Evolutionary conservation across 192 early-diverging fungal genomes (phyloP), one percentile per base, ranked within the genome.

Genomic region (Entomortierella chlamydospora): DNA sequence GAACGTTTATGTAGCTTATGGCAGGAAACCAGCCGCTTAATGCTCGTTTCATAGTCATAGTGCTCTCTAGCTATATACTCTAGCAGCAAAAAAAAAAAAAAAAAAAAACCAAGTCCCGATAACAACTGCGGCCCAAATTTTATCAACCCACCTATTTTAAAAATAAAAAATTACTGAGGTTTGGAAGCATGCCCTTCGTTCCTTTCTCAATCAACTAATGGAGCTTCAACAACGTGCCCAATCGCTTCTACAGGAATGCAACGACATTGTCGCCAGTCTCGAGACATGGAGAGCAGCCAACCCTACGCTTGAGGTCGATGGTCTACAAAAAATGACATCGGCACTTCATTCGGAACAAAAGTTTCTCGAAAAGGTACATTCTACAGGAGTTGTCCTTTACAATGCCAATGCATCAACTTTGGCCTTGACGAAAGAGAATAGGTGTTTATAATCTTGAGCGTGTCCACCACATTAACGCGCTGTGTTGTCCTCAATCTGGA

Each of bases 171-270:
- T n/a, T n/a, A n/a, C n/a, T n/a, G n/a, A n/a, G n/a, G n/a, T n/a
- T n/a, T n/a, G n/a, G n/a, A n/a, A n/a, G n/a, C n/a, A n/a, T n/a
- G n/a, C n/a, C n/a, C 34, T 37, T 4, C 34, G 34, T 37, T 37
- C 34, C 4, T 37, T 37, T 37, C 10, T 37, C 4, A 37, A 37
- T 37, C 34, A 37, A 37, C 34, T 17, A 10, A 68, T 77, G 65
- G 73, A 77, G 9, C 54, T 63, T 7, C 66, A 63, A 1, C 52
- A 68, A 58, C 65, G 66, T 0, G 73, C 73, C 10, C 73, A 77
- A 45, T 54, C 64, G 1, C 64, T 77, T 13, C 39, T 77, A 9
- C 65, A 68, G 54, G 73, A 77, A 57, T 77, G 73, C 61, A 77
- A 77, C 47, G 54, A 57, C 65, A 77, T 77, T 34, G 42, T 68